Conservation (phyloP, 2,329 filamentous ascomycete species). For the Diaporthe caulivora region DNA sequence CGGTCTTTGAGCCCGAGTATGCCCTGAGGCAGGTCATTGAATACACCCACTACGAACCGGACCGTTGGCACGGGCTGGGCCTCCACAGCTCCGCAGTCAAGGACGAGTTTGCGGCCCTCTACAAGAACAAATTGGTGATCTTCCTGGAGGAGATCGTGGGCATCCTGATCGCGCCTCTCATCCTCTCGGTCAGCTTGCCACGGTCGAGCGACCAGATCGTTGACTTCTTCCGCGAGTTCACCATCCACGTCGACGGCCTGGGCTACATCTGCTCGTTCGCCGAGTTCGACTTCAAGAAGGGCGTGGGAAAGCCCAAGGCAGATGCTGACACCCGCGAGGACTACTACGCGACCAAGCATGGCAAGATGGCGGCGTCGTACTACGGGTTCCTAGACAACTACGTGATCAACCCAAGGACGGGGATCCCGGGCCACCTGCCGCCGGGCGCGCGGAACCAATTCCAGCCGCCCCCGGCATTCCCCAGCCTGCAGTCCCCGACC, state of each 20-base stretch:
- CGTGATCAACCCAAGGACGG: slow-evolving; percentile 77
- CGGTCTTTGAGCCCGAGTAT: slow-evolving; percentile 92
- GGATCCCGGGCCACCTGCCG: slow-evolving; percentile 71
- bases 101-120: slow-evolving; percentile 88
- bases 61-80: slow-evolving; percentile 82
- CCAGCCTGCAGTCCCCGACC: slow-evolving; percentile 75
- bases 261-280: slow-evolving; percentile 98
- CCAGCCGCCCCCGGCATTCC: slow-evolving; percentile 81
- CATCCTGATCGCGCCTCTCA: slow-evolving; percentile 90
- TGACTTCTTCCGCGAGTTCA: slow-evolving; percentile 98
- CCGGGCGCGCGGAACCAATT: slow-evolving; percentile 71
- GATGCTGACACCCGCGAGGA: slow-evolving; percentile 82
- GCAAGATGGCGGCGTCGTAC: slow-evolving; percentile 98
- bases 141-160: slow-evolving; percentile 93
- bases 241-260: slow-evolving; percentile 94
- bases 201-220: slow-evolving; percentile 92
- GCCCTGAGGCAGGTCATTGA: slow-evolving; percentile 90
- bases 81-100: slow-evolving; percentile 97
- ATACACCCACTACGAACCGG: slow-evolving; percentile 91
- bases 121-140: slow-evolving; percentile 91
- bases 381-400: slow-evolving; percentile 97
- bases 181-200: slow-evolving; percentile 88
- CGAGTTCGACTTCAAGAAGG: slow-evolving; percentile 96
- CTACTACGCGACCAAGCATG: slow-evolving; percentile 94
- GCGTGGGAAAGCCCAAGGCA: slow-evolving; percentile 61